Percentiles rank a stretch among this genome's conserved stretches.
These are phyloP conservation scores for Mycena galericulata DNA, from an alignment of 768 basidiomycete species.

Conservation along the genomic window DNA sequence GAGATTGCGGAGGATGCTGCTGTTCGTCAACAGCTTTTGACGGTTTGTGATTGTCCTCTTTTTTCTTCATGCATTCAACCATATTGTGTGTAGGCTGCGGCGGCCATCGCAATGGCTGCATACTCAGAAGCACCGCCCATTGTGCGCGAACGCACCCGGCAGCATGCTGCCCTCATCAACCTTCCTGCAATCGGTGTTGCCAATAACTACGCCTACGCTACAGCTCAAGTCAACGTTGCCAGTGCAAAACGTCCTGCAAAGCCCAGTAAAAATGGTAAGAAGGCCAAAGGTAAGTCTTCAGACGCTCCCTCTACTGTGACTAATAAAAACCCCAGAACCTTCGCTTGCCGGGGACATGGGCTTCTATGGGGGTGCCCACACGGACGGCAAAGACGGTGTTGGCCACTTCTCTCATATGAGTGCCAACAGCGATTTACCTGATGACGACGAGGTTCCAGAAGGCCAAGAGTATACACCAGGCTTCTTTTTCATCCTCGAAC, in stretches of 20 bases:
- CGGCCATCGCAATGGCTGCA: not conserved
- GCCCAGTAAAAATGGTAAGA: too few species aligned
- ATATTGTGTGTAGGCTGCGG: not conserved
- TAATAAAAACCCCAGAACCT: too few species aligned
- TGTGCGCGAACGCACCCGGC: not conserved
- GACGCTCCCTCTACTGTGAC: too few species aligned
- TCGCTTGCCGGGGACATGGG: not conserved
- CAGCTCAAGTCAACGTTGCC: too few species aligned
- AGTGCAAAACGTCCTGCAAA: too few species aligned
- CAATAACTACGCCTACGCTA: too few species aligned
- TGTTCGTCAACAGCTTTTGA: too few species aligned
- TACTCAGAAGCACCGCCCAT: not conserved
- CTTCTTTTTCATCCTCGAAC: conserved; percentile 1
- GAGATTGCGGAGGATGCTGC: too few species aligned
- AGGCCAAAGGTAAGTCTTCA: too few species aligned
- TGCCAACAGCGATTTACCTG: not conserved
- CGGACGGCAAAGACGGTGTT: not conserved
- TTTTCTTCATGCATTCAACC: not conserved
- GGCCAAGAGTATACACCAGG: not conserved
- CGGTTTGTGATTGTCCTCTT: not conserved
- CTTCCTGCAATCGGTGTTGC: too few species aligned
- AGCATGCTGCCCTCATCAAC: too few species aligned
- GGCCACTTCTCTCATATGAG: conserved; percentile 7
- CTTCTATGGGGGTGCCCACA: not conserved
- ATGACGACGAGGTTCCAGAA: not conserved